These are phyloP conservation scores for Plasmodium reichenowi DNA, from an alignment of 169 alveolate genomes.

Conservation along the genomic window DNA sequence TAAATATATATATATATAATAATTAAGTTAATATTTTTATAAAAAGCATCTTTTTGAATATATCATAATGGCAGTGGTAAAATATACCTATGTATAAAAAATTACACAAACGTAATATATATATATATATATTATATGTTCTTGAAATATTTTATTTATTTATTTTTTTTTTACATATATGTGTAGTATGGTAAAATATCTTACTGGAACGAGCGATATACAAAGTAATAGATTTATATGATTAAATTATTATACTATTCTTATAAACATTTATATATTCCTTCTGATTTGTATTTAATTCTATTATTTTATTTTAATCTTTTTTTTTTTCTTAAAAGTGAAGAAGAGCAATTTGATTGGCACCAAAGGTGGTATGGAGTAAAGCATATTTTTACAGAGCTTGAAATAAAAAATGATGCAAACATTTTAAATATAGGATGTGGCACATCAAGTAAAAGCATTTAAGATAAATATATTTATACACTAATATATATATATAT, in stretches of 20 bases:
- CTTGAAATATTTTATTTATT: conserved; percentile 1
- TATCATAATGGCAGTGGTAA: conserved; percentile 74
- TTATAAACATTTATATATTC: neutral
- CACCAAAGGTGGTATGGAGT: conserved; percentile 75
- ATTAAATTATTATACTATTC: conserved; percentile 2
- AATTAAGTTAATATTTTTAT: neutral
- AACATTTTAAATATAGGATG: conserved; percentile 63
- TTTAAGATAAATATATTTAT: neutral
- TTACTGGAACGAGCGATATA: conserved; percentile 76
- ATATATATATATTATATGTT: conserved; percentile 1
- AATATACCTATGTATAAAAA: neutral
- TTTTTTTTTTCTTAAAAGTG: conserved; percentile 29
- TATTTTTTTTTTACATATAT: conserved; percentile 1
- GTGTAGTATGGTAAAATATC: conserved; percentile 69
- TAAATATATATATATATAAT: no score
- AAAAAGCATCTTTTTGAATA: neutral
- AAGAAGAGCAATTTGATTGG: conserved; percentile 77
- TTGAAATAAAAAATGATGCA: conserved; percentile 52
- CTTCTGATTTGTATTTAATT: neutral
- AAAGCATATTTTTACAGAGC: conserved; percentile 66
- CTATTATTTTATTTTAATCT: conserved; percentile 1
- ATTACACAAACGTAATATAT: conserved; percentile 9
- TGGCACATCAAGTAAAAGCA: conserved; percentile 68
- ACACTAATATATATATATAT: conserved; percentile 16
- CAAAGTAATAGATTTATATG: conserved; percentile 33